Evolutionary conservation across 768 basidiomycete species (phyloP), one percentile per base, ranked within the genome.

Genomic region (Leccinum imitatum): DNA sequence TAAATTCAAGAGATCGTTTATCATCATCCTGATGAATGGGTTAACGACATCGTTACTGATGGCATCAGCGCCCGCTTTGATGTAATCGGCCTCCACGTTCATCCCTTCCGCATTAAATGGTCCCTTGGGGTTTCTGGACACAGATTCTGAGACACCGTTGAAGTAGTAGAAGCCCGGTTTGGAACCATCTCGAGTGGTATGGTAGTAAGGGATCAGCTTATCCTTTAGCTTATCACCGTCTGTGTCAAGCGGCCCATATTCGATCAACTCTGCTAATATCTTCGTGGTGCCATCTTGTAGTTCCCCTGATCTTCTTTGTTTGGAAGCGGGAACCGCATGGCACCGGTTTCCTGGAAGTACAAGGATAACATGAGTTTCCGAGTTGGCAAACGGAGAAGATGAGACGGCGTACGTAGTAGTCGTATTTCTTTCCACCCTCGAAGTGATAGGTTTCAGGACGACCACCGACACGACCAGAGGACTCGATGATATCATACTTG

Each of bases 401-500:
- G 6, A 35, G 44, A 44, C 30, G 7, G 64, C 75, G 56, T 17
- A 77, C 75, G 50, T 69, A 78, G 62, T 80, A 78, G 54, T 79
- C 71, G 35, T 76, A 74, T 21, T 63, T 50, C 4, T 59, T 65
- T 17, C 59, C 67, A 35, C 65, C 54, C 2, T 60, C 54, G 63
- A 83, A 82, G 8, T 67, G 69, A 59, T 82, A 67, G 1, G 82
- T 83, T 59, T 65, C 77, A 46, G 80, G 67, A n/a, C 80, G 76
- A 30, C 82, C 82, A 3, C 82, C 82, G 33, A 67, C 56, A 15
- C 76, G 77, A 23, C 67, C 64, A 1, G 70, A 67, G 2, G 76
- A 78, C 65, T 83, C 82, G n/a, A 83, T 59, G 46, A 82, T 79
- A 21, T 80, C 75, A 66, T 79, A 83, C 7, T 68, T 58, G 63